Evolutionary conservation across 805 yeast genomes (phyloP).

Genomic region (Yamadazyma tumulicola): DNA sequence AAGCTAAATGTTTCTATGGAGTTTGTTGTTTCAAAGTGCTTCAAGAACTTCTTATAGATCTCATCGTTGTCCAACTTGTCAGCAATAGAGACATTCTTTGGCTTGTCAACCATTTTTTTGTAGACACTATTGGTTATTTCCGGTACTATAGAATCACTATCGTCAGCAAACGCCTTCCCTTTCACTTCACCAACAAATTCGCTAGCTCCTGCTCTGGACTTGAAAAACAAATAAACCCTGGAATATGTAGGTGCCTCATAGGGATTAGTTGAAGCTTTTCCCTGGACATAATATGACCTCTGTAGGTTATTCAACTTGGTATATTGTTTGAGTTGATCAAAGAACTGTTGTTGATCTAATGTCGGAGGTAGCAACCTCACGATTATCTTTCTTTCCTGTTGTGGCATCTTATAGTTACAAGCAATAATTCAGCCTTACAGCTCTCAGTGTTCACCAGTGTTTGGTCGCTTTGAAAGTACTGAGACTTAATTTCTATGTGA

Average conservation of each 20-base stretch:
- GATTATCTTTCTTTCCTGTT: conserved; percentile 6
- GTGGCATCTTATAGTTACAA: neutral
- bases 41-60: conserved; percentile 6
- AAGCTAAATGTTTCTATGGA: neutral
- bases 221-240: conserved; percentile 39
- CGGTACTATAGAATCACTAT: conserved; percentile 28
- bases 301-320: conserved; percentile 9
- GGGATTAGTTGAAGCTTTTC: conserved; percentile 36
- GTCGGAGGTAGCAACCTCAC: conserved; percentile 46
- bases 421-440: neutral
- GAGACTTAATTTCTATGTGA: neutral
- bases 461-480: too few species aligned
- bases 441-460: neutral
- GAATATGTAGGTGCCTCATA: conserved; percentile 39
- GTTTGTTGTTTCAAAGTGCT: conserved; percentile 2
- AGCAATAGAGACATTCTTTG: neutral
- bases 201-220: conserved; percentile 20
- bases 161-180: conserved; percentile 23
- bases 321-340: conserved; percentile 13
- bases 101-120: conserved; percentile 4
- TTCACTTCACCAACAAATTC: conserved; percentile 23
- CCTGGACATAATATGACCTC: conserved; percentile 37
- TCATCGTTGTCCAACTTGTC: conserved; percentile 6
- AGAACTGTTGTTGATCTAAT: conserved; percentile 25
- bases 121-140: conserved; percentile 29